Conservation (phyloP, 345 rosid genomes). For the Citrus mangshanensis region DNA sequence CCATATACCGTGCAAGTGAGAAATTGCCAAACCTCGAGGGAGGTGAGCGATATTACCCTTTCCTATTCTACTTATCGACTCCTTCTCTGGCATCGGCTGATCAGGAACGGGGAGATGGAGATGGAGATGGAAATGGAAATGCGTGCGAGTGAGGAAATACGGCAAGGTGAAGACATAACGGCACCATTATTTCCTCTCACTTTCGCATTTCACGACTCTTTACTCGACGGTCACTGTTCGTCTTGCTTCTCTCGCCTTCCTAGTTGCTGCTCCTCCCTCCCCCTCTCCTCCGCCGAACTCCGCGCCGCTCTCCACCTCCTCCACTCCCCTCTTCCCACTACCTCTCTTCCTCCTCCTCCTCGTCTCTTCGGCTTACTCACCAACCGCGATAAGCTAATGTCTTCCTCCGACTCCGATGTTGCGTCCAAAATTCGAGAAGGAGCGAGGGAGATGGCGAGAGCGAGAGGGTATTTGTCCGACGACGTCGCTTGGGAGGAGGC, state of each 20-base stretch:
- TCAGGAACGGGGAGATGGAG: background rate
- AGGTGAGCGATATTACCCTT: background rate
- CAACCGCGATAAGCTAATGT: slow-evolving; percentile 43
- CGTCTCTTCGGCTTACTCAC: slow-evolving; percentile 50
- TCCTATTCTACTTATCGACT: no score
- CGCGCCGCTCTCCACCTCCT: slow-evolving; percentile 66
- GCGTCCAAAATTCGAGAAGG: slow-evolving; percentile 36
- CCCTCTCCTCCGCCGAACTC: slow-evolving; percentile 18
- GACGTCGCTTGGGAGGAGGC: slow-evolving; percentile 41
- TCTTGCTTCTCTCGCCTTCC: slow-evolving; percentile 37
- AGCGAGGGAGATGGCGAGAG: slow-evolving; percentile 35
- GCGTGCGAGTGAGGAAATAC: slow-evolving; percentile 41
- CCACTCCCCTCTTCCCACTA: slow-evolving; percentile 1
- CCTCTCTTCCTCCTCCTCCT: background rate
- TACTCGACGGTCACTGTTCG: slow-evolving; percentile 56
- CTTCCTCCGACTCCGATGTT: slow-evolving; percentile 29
- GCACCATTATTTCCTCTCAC: slow-evolving; percentile 54
- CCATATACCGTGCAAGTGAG: no score
- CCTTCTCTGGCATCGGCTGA: no score
- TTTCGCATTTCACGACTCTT: slow-evolving; percentile 48
- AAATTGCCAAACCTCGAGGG: background rate
- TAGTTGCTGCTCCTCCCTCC: slow-evolving; percentile 31
- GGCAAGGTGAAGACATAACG: slow-evolving; percentile 44
- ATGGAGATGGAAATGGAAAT: slow-evolving; percentile 54
- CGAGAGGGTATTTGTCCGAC: slow-evolving; percentile 8